phyloP scores from a whole-genome alignment of 2,329 filamentous ascomycete species.

The Xylariaceae sp. region DNA sequence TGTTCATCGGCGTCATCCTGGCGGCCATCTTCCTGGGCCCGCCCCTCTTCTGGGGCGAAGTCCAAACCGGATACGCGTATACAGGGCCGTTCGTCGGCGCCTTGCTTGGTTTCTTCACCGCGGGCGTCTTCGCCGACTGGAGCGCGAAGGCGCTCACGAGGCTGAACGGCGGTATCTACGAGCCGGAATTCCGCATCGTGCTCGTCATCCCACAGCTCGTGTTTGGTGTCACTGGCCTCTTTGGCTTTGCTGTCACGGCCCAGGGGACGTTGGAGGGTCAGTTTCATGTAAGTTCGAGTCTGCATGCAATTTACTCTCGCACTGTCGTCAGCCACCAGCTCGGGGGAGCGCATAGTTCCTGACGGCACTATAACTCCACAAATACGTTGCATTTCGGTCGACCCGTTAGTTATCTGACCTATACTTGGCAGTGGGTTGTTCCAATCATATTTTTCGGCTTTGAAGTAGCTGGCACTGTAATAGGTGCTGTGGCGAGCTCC shows the following conservation, averaged over 20 bases:
- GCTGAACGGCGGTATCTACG: slow-evolving; percentile 81
- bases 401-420: not conserved
- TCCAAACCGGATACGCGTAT: slow-evolving; percentile 86
- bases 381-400: not conserved
- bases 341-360: not conserved
- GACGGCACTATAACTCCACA: not conserved
- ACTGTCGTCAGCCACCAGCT: not conserved
- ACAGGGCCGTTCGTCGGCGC: slow-evolving; percentile 86
- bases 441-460: slow-evolving; percentile 84
- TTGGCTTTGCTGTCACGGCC: slow-evolving; percentile 81
- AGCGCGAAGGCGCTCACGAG: slow-evolving; percentile 73
- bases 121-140: slow-evolving; percentile 76
- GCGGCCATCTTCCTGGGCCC: slow-evolving; percentile 83
- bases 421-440: slow-evolving; percentile 64
- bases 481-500: slow-evolving; percentile 84
- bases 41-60: slow-evolving; percentile 81
- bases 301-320: no score
- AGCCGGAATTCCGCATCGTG: slow-evolving; percentile 88
- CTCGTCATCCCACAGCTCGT: slow-evolving; percentile 84
- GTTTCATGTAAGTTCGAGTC: slow-evolving; percentile 63
- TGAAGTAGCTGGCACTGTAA: slow-evolving; percentile 88
- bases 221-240: slow-evolving; percentile 78
- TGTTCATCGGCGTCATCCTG: slow-evolving; percentile 85
- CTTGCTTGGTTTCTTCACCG: slow-evolving; percentile 76
- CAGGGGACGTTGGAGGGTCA: slow-evolving; percentile 59